Evolutionary conservation across 2,329 filamentous ascomycete genomes (phyloP), one percentile per base, ranked within the genome.

Genomic region (Exophiala phaeomuriformis): DNA sequence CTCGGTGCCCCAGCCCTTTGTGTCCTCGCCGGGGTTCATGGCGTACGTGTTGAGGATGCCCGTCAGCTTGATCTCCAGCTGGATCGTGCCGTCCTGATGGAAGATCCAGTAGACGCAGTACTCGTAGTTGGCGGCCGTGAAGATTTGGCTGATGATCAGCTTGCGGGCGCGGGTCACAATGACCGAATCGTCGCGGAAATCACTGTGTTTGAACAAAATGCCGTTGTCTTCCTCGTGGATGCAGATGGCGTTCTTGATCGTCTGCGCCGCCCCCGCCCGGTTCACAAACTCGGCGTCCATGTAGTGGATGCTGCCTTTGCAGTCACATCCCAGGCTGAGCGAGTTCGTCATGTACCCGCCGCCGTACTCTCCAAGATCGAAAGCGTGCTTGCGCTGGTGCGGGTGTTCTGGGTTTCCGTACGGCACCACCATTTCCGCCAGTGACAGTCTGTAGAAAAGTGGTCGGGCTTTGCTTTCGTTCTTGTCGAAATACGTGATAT

Each of bases 51-150:
- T 95, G 50, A 96, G 75, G 67, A 96, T 95, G 49, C 90, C 90
- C 0, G 90, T 95, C 30, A 95, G 81, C 70, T 91, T 88, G 69
- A 95, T 87, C 68, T 95, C 90, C 7, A 91, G 84, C 72, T 95
- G 90, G 59, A 95, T 84, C 0, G 89, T 94, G 36, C 90, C 90
- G 63, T 95, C 90, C 70, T 93, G 89, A 68, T 91, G 88, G 73
- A 95, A 90, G 62, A 90, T 85, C 89, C 88, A 95, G 74, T 91
- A 85, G 4, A 82, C 77, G 65, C 84, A 85, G 71, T 96, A 96
- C 69, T 96, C 90, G 72, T 96, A 96, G 75, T 96, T 96, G 29
- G 90, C 90, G 0, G 90, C 90, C 0, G 90, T 96, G 72, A 96
- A 95, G 66, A 95, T 86, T 63, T 95, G 90, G 60, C 89, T 90